Evolutionary conservation across 805 yeast genomes (phyloP).

Genomic region (Metschnikowia rubicola): DNA sequence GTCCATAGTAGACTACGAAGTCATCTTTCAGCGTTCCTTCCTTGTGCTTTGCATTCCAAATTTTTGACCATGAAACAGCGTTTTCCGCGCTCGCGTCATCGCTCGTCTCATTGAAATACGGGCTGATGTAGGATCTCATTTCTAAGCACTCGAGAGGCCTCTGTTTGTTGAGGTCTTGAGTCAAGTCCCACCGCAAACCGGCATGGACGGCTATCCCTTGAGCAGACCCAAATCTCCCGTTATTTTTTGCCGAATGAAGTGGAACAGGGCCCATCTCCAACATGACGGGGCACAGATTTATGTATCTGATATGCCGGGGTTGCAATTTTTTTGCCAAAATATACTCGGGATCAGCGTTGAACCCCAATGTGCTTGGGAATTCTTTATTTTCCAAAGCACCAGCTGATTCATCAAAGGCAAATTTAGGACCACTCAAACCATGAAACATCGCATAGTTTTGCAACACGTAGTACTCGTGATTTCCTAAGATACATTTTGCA

Average conservation of each 20-base stretch:
- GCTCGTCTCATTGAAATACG: slow-evolving; percentile 57
- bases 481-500: slow-evolving; percentile 78
- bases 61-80: slow-evolving; percentile 53
- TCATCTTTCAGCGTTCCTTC: slow-evolving; percentile 28
- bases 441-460: slow-evolving; percentile 62
- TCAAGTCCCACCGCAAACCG: slow-evolving; percentile 67
- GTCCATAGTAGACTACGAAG: slow-evolving; percentile 72
- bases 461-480: slow-evolving; percentile 77
- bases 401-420: slow-evolving; percentile 10
- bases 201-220: slow-evolving; percentile 72
- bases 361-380: slow-evolving; percentile 8
- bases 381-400: not conserved
- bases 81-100: slow-evolving; percentile 38
- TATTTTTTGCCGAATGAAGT: slow-evolving; percentile 27
- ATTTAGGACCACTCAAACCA: slow-evolving; percentile 38
- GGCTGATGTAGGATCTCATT: slow-evolving; percentile 66
- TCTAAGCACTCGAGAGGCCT: slow-evolving; percentile 61
- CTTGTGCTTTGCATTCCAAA: slow-evolving; percentile 49
- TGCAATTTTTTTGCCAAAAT: slow-evolving; percentile 50
- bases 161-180: slow-evolving; percentile 48
- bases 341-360: slow-evolving; percentile 36
- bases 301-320: slow-evolving; percentile 57
- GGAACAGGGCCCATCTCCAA: slow-evolving; percentile 60
- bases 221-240: slow-evolving; percentile 26
- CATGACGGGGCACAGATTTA: slow-evolving; percentile 64